Percentiles rank a stretch among this genome's conserved stretches.
Conservation (phyloP, 805 yeast species). For the Candida golubevii region DNA sequence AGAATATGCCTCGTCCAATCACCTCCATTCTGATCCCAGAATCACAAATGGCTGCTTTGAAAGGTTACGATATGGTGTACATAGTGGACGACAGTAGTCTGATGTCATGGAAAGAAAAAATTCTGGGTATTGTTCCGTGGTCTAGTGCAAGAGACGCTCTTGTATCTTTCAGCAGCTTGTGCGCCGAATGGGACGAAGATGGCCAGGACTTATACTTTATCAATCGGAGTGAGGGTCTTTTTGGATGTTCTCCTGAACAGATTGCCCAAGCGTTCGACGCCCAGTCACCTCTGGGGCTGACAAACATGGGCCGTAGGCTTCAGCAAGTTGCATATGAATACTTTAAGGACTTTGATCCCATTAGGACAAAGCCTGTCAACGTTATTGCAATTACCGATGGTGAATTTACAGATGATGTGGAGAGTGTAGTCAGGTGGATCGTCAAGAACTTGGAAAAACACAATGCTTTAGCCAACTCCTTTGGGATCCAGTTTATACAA, state of each 20-base stretch:
- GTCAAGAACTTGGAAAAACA: conserved; percentile 10
- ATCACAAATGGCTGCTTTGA: conserved; percentile 11
- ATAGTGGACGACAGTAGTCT: conserved; percentile 15
- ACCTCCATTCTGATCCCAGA: conserved; percentile 9
- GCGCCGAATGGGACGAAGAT: conserved; percentile 16
- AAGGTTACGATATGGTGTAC: conserved; percentile 14
- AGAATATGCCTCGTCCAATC: conserved; percentile 6
- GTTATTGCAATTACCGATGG: conserved; percentile 17
- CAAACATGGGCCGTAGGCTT: conserved; percentile 15
- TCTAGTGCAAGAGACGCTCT: conserved; percentile 12
- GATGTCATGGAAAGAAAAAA: conserved; percentile 13
- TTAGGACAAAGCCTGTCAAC: conserved; percentile 12
- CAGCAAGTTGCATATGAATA: conserved; percentile 8
- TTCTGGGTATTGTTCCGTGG: conserved; percentile 15
- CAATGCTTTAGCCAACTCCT: conserved; percentile 12
- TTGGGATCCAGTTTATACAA: conserved; percentile 16
- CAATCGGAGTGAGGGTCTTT: conserved; percentile 5
- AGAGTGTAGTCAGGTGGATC: conserved; percentile 13
- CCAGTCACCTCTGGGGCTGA: conserved; percentile 11
- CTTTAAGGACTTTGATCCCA: conserved; percentile 10
- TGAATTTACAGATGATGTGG: conserved; percentile 14
- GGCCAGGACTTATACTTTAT: conserved; percentile 16
- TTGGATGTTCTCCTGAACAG: conserved; percentile 9
- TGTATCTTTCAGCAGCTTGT: conserved; percentile 11
- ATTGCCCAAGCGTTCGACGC: conserved; percentile 11